Evolutionary conservation across 495 filamentous ascomycete species (phyloP).

Genomic region (Elasticomyces elasticus): DNA sequence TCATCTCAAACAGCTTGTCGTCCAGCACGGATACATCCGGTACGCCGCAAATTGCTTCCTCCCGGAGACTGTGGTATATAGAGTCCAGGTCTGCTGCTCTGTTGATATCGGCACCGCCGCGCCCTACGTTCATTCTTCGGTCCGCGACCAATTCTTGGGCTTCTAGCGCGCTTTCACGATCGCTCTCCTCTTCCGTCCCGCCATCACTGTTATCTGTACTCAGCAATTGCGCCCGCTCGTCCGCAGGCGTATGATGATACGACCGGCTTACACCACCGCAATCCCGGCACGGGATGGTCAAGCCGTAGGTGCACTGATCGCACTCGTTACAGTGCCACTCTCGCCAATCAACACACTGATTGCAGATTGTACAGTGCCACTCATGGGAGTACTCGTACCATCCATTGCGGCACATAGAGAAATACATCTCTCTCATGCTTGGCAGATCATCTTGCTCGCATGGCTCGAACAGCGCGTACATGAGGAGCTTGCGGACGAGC

Average conservation of each 20-base stretch:
- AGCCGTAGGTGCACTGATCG: neutral
- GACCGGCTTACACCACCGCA: neutral
- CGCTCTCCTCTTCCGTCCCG: no score
- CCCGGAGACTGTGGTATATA: no score
- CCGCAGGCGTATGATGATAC: neutral
- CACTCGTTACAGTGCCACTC: neutral
- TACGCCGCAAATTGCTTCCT: no score
- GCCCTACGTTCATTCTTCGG: neutral
- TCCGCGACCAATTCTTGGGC: no score
- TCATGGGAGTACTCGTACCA: neutral
- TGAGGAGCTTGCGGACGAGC: neutral
- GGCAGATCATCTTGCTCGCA: neutral
- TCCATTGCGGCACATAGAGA: neutral
- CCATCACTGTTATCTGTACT: no score
- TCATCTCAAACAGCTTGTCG: no score
- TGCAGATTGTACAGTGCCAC: neutral
- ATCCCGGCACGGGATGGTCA: neutral
- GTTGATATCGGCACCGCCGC: no score
- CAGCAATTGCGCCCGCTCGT: neutral
- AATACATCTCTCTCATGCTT: neutral
- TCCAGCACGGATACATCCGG: no score
- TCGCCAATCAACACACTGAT: neutral
- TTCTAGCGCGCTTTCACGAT: no score
- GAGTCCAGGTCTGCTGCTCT: no score
- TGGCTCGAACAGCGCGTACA: neutral